Evolutionary conservation across 176 grass and related monocot species (phyloP), one percentile per base, ranked within the genome.

Genomic region (Ensete glaucum): DNA sequence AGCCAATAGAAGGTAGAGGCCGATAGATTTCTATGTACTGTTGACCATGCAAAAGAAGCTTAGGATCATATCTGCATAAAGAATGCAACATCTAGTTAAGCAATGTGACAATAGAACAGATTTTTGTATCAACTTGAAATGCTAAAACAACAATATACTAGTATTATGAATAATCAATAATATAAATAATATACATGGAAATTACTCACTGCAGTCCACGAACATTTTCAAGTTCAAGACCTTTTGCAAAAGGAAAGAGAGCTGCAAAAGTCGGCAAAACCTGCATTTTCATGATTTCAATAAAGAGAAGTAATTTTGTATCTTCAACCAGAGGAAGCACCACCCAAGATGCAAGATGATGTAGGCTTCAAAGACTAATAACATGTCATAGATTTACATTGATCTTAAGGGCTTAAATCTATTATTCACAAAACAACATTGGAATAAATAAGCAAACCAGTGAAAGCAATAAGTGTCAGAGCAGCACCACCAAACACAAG

Each of bases 1-100:
- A 89, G 52, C 81, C 69, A 64, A 43, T 72, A 20, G 94, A 88
- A 82, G 90, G 94, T 75, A 98, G 85, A 73, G 84, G 75, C 71
- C 52, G 82, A 53, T 87, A 87, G 26, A 98, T 85, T 77, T 98
- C 90, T 69, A 98, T 98, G 84, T 98, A 98, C n/a, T 98, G 94
- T 79, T 98, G 94, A 73, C 90, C 90, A 25, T 98, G 94, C 80
- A 98, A 86, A 77, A 98, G 63, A 78, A 98, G 88, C 24, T 72
- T 86, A 73, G 69, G 74, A 82, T 98, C 90, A 53, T 85, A 83
- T 76, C 90, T 98, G 76, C 67, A 85, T 78, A 82, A 77, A 23
- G 75, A 11, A 81, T 26, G 13, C 11, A 74, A 17, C 20, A 56
- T 55, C 19, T 16, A 53, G 8, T 20, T 70, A n/a, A 70, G 15